phyloP scores from a whole-genome alignment of 2,329 filamentous ascomycete genomes.

The Corinectria fuckeliana region DNA sequence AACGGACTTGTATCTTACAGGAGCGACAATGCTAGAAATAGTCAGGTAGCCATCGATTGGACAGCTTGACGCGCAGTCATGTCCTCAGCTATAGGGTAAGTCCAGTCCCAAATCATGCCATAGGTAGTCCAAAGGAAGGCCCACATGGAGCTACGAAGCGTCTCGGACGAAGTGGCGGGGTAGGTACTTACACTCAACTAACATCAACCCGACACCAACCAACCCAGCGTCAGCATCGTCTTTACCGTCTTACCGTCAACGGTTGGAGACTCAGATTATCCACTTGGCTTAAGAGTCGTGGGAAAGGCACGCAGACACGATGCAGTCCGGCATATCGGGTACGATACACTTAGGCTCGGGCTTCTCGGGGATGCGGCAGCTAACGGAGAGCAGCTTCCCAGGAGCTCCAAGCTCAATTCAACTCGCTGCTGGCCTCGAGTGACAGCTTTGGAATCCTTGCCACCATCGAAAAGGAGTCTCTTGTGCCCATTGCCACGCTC shows the following conservation, averaged over 20 bases:
- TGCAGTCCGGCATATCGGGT: constrained; percentile 85
- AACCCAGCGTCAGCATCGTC: constrained; percentile 18
- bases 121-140: constrained; percentile 8
- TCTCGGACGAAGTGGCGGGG: constrained; percentile 34
- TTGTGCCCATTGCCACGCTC: constrained; percentile 63
- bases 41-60: too few relatives aligned
- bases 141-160: constrained; percentile 30
- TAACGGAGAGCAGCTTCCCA: constrained; percentile 64
- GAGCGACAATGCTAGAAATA: too few relatives aligned
- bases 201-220: constrained; percentile 23
- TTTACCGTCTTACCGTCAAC: not conserved
- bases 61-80: too few relatives aligned
- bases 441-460: constrained; percentile 73
- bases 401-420: constrained; percentile 79
- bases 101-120: constrained; percentile 1
- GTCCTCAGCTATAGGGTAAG: constrained; percentile 29
- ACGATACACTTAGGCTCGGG: constrained; percentile 27
- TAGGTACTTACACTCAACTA: constrained; percentile 32
- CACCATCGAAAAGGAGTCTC: constrained; percentile 72
- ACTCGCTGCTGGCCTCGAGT: constrained; percentile 66
- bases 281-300: not conserved
- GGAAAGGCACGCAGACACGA: constrained; percentile 42
- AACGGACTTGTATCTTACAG: too few relatives aligned
- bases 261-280: not conserved
- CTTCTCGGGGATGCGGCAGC: not conserved